Evolutionary conservation across 805 yeast genomes (phyloP), one percentile per base, ranked within the genome.

Genomic region (Lachancea cidri): DNA sequence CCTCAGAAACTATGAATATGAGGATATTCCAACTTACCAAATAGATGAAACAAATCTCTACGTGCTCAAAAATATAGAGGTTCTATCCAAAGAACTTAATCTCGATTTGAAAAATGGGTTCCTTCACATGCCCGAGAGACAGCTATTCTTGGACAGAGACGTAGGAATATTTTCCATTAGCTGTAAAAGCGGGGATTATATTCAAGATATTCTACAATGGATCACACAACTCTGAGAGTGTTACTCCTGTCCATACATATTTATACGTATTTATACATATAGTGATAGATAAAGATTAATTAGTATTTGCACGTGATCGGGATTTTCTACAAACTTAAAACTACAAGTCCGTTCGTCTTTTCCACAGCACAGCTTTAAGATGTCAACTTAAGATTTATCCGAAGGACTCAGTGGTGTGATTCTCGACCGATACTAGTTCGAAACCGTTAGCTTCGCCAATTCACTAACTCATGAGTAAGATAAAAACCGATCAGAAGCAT

Each of bases 101-200:
- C 38, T 52, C 17, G 56, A 52, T 31, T 41, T 52, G 35, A 47
- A 45, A 35, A 42, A 44, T 29, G 53, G 46, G 19, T 24, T 48
- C 22, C 39, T 52, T 13, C 49, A 52, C 38, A 17, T 45, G 29
- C 40, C 35, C 8, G 31, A 32, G 24, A 33, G 39, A 30, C 48
- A 29, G 37, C 24, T 50, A 14, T 42, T 46, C 5, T 42, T 52
- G 17, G 48, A 50, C 33, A 47, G 54, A 20, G 56, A 52, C 18
- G 36, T 52, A 22, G 56, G 49, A 19, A 43, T 52, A 17, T 48
- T 50, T 35, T 43, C 51, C 16, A 41, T 47, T 5, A 52, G 56
- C 37, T 52, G 56, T 42, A 52, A 50, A 41, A 42, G 47, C 36
- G 56, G 56, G 11, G 45, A 43, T 11, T 43, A 42, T 35, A 35